phyloP scores from a whole-genome alignment of 257 asterid species.

The Cruciata laevipes region DNA sequence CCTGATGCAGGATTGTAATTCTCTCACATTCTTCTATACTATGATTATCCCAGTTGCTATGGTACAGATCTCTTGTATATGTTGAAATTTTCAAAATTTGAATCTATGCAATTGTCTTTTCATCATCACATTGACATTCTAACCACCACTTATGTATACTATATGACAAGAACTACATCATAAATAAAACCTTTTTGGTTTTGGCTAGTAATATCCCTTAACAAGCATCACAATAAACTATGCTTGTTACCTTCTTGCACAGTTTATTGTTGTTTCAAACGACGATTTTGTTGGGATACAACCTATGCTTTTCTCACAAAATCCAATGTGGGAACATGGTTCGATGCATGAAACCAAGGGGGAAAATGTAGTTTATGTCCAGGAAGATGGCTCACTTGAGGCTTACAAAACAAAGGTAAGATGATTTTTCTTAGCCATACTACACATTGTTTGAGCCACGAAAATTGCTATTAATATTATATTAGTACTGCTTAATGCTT shows the following conservation, averaged over 20 bases:
- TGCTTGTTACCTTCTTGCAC: neutral
- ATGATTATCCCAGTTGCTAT: slow-evolving; percentile 4
- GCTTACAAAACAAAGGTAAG: slow-evolving; percentile 16
- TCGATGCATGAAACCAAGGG: neutral
- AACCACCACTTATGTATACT: neutral
- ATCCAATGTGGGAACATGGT: neutral
- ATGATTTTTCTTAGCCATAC: slow-evolving; percentile 9
- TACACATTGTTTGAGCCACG: slow-evolving; percentile 1
- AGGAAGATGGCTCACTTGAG: slow-evolving; percentile 14
- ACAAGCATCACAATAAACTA: neutral
- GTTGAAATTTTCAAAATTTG: neutral
- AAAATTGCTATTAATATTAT: slow-evolving; percentile 3
- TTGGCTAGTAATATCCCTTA: neutral
- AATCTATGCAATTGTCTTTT: neutral
- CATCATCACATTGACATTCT: neutral
- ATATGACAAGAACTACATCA: neutral
- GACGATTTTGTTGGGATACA: slow-evolving; percentile 19
- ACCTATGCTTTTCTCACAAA: slow-evolving; percentile 14
- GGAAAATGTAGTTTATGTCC: neutral
- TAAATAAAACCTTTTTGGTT: neutral
- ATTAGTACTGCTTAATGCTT: neutral
- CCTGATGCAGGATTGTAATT: slow-evolving; percentile 16
- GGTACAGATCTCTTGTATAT: slow-evolving; percentile 1
- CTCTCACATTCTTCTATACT: slow-evolving; percentile 16
- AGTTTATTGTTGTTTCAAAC: slow-evolving; percentile 10